These are phyloP conservation scores for Coccomyxa sp. DNA, from an alignment of 139 green algal genomes.

Conservation along the genomic window DNA sequence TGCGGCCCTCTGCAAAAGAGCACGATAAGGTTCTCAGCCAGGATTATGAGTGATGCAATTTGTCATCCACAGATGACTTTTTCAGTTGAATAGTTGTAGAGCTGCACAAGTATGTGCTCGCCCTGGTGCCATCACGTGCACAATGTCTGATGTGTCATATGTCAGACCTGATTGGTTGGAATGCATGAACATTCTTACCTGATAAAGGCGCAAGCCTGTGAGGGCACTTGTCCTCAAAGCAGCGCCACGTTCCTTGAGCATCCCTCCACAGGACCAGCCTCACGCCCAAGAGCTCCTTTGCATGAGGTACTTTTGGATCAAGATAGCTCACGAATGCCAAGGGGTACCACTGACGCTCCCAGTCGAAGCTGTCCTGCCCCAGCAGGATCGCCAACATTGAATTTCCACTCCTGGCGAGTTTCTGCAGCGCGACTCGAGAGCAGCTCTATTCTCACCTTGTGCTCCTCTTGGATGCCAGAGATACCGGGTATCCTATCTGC, in stretches of 20 bases:
- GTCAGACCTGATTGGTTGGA: background rate
- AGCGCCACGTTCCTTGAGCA: slow-evolving; percentile 19
- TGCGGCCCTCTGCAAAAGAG: slow-evolving; percentile 32
- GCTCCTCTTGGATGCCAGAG: no score
- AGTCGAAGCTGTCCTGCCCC: slow-evolving; percentile 1
- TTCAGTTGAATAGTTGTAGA: background rate
- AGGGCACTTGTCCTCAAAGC: slow-evolving; percentile 39
- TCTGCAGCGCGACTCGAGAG: no score
- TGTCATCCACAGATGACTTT: background rate
- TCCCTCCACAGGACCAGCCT: slow-evolving; percentile 43
- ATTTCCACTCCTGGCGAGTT: no score
- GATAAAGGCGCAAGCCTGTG: slow-evolving; percentile 30
- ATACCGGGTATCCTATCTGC: no score
- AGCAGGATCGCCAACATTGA: no score
- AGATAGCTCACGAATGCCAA: slow-evolving; percentile 32
- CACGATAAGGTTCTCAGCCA: background rate
- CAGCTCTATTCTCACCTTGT: no score
- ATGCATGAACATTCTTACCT: background rate
- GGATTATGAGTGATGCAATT: background rate
- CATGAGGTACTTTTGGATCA: slow-evolving; percentile 10
- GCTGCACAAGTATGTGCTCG: background rate
- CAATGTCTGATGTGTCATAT: background rate
- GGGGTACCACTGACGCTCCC: slow-evolving; percentile 40
- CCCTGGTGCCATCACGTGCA: background rate
- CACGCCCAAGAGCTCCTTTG: slow-evolving; percentile 31